Evolutionary conservation across 2,329 filamentous ascomycete genomes (phyloP), one percentile per base, ranked within the genome.

Genomic region (Ilyonectria mors-panacis): DNA sequence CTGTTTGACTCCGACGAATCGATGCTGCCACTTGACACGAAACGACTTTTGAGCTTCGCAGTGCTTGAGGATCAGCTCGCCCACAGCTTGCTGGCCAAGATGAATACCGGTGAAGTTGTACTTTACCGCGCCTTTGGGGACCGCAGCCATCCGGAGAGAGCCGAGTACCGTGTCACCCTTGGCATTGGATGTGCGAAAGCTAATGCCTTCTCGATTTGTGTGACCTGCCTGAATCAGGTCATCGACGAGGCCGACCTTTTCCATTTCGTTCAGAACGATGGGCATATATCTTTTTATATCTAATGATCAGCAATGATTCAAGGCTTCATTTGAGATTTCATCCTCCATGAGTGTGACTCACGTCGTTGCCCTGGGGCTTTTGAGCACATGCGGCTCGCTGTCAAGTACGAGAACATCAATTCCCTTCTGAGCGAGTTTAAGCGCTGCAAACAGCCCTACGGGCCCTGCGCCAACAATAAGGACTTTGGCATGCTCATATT

Each of bases 11-110:
- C 45, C 45, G 45, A n/a, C 45, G 12, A 48, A 48, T 4, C 45
- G 45, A 48, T 48, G 45, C 21, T 48, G 45, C 45, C 45, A 48
- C 45, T 17, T 30, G 45, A 48, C 45, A n/a, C 45, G 45, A 48
- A 48, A 48, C 23, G 45, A 48, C 13, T 28, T 48, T 17, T 48
- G 45, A 48, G 45, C 45, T 6, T 48, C 45, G 8, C 45, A 48
- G 45, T 48, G 45, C 45, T 30, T 48, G 45, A 48, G 45, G 6
- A 48, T 48, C 45, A 48, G 23, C 45, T 48, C 45, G 15, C 45
- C 45, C 23, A 48, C 45, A 28, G 45, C 45, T 48, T 48, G 45
- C 15, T 48, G 45, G 45, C 45, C 45, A 28, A 48, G 45, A 48
- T 48, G 45, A 28, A 48, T 48, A 9, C 45, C 45, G 23, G 45